phyloP scores from a whole-genome alignment of 2,329 filamentous ascomycete species.

The Fusarium incarnatum region DNA sequence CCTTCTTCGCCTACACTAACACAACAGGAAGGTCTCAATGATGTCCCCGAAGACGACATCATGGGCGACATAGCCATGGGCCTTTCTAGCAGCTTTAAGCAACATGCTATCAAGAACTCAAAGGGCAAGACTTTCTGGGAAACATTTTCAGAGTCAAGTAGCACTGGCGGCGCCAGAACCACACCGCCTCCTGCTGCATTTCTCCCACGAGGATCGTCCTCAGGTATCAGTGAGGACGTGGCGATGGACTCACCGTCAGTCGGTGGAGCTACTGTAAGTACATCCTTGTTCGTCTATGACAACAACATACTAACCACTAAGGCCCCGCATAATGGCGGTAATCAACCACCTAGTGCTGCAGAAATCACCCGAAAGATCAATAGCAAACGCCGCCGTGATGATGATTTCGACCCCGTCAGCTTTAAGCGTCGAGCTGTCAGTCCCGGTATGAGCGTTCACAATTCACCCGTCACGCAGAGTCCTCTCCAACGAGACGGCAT shows the following conservation, averaged over 20 bases:
- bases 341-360: conserved; percentile 71
- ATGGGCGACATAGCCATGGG: conserved; percentile 66
- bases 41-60: conserved; percentile 76
- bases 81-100: conserved; percentile 77
- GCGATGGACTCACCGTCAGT: conserved; percentile 76
- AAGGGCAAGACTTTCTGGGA: conserved; percentile 80
- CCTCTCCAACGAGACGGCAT: conserved; percentile 78
- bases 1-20: conserved; percentile 77
- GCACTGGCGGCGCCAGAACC: conserved; percentile 60
- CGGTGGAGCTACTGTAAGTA: conserved; percentile 51
- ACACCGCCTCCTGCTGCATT: conserved; percentile 76
- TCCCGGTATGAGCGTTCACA: conserved; percentile 90
- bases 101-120: conserved; percentile 77
- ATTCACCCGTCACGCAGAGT: conserved; percentile 88
- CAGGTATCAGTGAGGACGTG: conserved; percentile 75
- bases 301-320: conserved; percentile 34
- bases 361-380: conserved; percentile 83
- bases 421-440: conserved; percentile 94
- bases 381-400: conserved; percentile 86
- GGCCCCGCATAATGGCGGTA: conserved; percentile 48
- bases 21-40: conserved; percentile 73
- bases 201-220: conserved; percentile 69
- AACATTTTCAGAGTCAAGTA: conserved; percentile 76
- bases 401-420: conserved; percentile 87
- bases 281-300: conserved; percentile 9